Evolutionary conservation across 257 asterid genomes (phyloP).

Genomic region (Coffea eugenioides): DNA sequence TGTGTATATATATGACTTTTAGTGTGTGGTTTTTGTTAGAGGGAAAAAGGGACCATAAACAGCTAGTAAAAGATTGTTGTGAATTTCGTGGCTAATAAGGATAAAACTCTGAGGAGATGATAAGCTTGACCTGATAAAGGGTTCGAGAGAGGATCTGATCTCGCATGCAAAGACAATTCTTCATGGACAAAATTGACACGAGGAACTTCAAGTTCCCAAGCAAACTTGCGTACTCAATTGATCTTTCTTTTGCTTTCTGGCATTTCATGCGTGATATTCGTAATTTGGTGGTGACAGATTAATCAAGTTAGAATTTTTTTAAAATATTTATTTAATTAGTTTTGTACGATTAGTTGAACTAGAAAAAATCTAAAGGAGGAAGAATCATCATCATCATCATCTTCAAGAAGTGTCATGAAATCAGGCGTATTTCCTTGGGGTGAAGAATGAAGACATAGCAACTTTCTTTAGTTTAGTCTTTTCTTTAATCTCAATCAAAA

Average conservation of each 20-base stretch:
- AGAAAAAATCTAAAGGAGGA: slow-evolving; percentile 5
- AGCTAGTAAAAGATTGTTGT: neutral
- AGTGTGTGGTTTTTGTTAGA: too few relatives aligned
- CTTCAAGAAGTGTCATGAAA: slow-evolving; percentile 20
- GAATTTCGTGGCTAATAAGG: neutral
- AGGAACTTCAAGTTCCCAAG: neutral
- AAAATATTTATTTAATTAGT: neutral
- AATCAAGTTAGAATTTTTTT: neutral
- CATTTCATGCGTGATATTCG: neutral
- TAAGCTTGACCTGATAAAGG: neutral
- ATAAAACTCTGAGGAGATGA: neutral
- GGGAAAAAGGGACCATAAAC: neutral
- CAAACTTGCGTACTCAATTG: too few relatives aligned
- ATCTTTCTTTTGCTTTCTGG: neutral
- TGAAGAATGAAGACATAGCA: neutral
- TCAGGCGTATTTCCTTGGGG: slow-evolving; percentile 19
- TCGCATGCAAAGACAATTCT: neutral
- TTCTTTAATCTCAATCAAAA: slow-evolving; percentile 10
- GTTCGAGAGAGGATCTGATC: neutral
- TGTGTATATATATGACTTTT: too few relatives aligned
- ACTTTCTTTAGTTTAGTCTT: neutral
- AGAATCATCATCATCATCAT: slow-evolving; percentile 19
- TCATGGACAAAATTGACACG: neutral
- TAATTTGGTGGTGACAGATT: neutral
- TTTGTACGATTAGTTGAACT: neutral